Conservation (phyloP, 257 asterid genomes). For the Solanum chilense region DNA sequence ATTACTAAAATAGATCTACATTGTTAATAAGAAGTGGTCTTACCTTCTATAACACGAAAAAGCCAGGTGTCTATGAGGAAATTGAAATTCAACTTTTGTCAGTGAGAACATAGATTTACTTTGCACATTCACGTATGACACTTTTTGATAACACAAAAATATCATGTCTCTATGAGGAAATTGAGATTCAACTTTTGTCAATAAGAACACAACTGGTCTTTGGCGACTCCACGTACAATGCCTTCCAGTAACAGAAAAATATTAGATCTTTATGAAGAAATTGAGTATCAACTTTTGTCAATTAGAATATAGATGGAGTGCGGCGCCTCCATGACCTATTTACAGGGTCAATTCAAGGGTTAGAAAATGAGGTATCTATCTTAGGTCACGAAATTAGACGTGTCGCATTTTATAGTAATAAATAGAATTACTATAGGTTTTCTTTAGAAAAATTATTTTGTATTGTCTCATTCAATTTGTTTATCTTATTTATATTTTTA, state of each 20-base stretch:
- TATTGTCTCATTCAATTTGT: not conserved
- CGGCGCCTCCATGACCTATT: not conserved
- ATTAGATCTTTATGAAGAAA: not conserved
- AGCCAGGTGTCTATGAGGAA: not conserved
- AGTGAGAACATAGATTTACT: not conserved
- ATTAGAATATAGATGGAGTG: not conserved
- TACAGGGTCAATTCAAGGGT: not conserved
- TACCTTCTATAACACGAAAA: not conserved
- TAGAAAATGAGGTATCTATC: not conserved
- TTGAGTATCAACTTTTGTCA: not conserved
- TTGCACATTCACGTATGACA: not conserved
- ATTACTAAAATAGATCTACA: not conserved
- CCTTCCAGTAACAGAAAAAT: not conserved
- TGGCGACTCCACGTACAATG: not conserved
- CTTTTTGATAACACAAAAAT: not conserved
- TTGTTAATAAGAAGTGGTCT: not conserved
- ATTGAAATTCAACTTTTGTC: not conserved
- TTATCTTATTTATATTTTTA: not conserved
- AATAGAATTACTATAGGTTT: not conserved
- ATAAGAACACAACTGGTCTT: not conserved
- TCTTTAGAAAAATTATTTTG: not conserved
- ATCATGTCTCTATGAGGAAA: not conserved
- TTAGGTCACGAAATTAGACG: not conserved
- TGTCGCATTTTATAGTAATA: not conserved
- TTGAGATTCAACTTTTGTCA: not conserved